These are phyloP conservation scores for Chenopodium suecicum DNA, from an alignment of 148 eudicot species.

Conservation along the genomic window DNA sequence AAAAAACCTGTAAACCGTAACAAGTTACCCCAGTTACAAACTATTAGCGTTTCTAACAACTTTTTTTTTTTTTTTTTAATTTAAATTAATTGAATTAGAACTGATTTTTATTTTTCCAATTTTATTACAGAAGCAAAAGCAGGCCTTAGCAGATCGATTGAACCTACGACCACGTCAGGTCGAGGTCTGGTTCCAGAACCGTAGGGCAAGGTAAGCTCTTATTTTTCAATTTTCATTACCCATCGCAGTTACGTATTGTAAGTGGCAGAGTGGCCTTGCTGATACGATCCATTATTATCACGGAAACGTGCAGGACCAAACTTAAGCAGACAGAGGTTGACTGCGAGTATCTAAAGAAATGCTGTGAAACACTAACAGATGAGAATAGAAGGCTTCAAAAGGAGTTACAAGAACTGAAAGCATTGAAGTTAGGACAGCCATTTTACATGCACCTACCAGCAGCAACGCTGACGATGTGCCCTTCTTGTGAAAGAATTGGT, in stretches of 20 bases:
- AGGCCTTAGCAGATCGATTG: conserved; percentile 64
- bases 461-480: conserved; percentile 76
- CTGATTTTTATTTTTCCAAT: background rate
- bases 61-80: too few relatives aligned
- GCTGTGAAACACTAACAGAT: conserved; percentile 66
- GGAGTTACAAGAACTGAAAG: conserved; percentile 67
- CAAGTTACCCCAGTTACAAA: too few relatives aligned
- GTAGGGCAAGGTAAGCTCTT: conserved; percentile 57
- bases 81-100: too few relatives aligned
- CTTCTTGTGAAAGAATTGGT: conserved; percentile 68
- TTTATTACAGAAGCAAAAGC: conserved; percentile 66
- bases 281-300: background rate
- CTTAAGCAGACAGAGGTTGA: conserved; percentile 63
- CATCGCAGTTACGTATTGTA: background rate
- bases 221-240: too few relatives aligned
- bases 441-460: conserved; percentile 68
- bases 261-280: conserved; percentile 4
- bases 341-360: conserved; percentile 76
- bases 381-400: conserved; percentile 73
- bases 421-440: conserved; percentile 49
- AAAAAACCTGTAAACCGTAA: too few relatives aligned
- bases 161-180: conserved; percentile 85
- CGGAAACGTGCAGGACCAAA: conserved; percentile 30
- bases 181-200: conserved; percentile 92
- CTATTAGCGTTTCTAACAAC: too few relatives aligned